These are phyloP conservation scores for Verticillium nubilum DNA, from an alignment of 2,329 filamentous ascomycete species.

Conservation along the genomic window DNA sequence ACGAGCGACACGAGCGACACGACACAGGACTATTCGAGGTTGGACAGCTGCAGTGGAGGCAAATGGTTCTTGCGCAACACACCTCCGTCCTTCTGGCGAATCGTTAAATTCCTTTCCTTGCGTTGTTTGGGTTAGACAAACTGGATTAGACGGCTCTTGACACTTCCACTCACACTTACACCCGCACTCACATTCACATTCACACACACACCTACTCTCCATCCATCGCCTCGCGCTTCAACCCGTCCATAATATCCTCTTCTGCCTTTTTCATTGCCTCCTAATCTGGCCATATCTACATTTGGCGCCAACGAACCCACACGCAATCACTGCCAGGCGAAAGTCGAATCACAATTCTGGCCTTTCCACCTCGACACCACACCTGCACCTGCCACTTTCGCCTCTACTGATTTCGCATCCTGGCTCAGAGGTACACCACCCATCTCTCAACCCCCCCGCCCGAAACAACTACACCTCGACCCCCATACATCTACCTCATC, in stretches of 20 bases:
- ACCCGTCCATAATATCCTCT: background rate
- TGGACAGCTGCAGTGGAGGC: background rate
- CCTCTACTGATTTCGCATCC: background rate
- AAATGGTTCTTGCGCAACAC: slow-evolving; percentile 7
- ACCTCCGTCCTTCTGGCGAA: slow-evolving; percentile 12
- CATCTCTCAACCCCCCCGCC: background rate
- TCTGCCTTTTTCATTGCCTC: background rate
- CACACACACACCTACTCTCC: background rate
- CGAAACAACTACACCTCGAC: background rate
- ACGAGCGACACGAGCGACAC: background rate
- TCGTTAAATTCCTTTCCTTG: slow-evolving; percentile 17
- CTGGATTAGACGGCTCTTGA: slow-evolving; percentile 29
- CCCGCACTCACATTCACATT: background rate
- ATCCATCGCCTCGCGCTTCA: background rate
- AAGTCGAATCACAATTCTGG: background rate
- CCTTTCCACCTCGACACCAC: background rate
- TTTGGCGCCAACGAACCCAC: background rate
- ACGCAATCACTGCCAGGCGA: too few species aligned
- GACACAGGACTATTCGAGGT: background rate
- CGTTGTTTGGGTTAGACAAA: slow-evolving; percentile 29
- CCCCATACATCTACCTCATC: background rate
- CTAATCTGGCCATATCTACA: slow-evolving; percentile 1
- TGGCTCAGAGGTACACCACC: background rate
- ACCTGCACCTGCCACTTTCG: background rate
- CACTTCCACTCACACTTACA: background rate